These are phyloP conservation scores for Colletotrichum horii DNA, from an alignment of 2,329 filamentous ascomycete genomes.

Conservation along the genomic window DNA sequence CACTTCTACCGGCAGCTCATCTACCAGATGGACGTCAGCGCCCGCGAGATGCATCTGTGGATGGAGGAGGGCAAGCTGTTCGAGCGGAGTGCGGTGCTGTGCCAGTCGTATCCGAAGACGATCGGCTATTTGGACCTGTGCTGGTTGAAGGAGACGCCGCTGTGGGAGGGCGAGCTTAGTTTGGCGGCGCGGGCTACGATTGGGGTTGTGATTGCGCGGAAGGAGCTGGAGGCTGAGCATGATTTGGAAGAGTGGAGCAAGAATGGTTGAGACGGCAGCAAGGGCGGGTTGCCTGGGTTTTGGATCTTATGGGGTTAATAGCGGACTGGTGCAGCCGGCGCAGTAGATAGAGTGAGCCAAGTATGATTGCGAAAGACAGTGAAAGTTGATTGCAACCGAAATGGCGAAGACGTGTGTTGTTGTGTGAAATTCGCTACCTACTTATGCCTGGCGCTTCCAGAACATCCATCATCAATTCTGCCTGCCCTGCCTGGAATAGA, in stretches of 20 bases:
- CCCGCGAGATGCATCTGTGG: fast-evolving
- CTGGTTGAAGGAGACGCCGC: neutral
- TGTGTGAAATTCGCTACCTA: too few relatives aligned
- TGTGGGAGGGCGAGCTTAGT: neutral
- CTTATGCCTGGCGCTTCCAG: too few relatives aligned
- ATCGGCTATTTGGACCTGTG: neutral
- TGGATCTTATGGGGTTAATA: neutral
- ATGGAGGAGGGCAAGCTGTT: neutral
- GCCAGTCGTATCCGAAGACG: neutral
- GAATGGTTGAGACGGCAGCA: neutral
- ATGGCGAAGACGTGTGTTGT: too few relatives aligned
- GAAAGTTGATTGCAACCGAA: fast-evolving
- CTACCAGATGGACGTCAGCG: neutral
- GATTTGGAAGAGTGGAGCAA: neutral
- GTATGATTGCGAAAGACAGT: too few relatives aligned
- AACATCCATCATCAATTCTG: neutral
- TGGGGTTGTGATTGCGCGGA: neutral
- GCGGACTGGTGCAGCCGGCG: too few relatives aligned
- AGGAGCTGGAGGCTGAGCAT: too few relatives aligned
- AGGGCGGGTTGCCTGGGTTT: fast-evolving
- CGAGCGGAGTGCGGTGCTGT: neutral
- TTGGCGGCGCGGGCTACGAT: neutral
- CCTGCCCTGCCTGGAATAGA: too few relatives aligned
- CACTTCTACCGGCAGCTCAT: fast-evolving
- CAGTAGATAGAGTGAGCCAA: too few relatives aligned